phyloP scores from a whole-genome alignment of 306 rosid species.

The Prunus dulcis region DNA sequence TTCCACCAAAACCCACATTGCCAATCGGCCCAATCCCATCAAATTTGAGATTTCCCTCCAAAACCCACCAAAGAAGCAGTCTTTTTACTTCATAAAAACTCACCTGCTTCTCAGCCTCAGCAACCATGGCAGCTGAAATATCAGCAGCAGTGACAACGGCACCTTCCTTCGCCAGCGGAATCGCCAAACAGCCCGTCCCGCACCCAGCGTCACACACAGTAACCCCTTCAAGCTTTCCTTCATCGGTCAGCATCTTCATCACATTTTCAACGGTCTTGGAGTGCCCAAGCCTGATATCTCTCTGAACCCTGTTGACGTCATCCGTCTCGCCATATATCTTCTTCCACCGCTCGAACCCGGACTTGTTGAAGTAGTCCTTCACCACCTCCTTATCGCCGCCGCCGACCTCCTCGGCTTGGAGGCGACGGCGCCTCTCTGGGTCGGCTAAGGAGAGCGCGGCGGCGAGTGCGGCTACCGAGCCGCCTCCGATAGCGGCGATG shows the following conservation, averaged over 20 bases:
- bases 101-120: slow-evolving; percentile 82
- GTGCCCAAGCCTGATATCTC: slow-evolving; percentile 78
- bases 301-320: slow-evolving; percentile 82
- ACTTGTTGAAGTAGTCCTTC: slow-evolving; percentile 83
- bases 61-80: neutral
- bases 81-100: neutral
- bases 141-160: slow-evolving; percentile 68
- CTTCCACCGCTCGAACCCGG: slow-evolving; percentile 93
- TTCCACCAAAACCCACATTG: neutral
- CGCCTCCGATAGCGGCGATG: slow-evolving; percentile 65
- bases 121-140: slow-evolving; percentile 89
- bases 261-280: slow-evolving; percentile 82
- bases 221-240: slow-evolving; percentile 55
- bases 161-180: slow-evolving; percentile 86
- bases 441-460: slow-evolving; percentile 68
- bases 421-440: slow-evolving; percentile 70
- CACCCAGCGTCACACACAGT: slow-evolving; percentile 90
- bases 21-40: neutral
- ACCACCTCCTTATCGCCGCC: slow-evolving; percentile 94
- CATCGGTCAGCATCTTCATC: slow-evolving; percentile 64
- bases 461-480: slow-evolving; percentile 70
- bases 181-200: slow-evolving; percentile 88
- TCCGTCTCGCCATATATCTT: slow-evolving; percentile 91
- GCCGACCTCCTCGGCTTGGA: slow-evolving; percentile 93
- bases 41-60: neutral